Evolutionary conservation across 2,329 filamentous ascomycete species (phyloP).

Genomic region (Fusarium armeniacum): DNA sequence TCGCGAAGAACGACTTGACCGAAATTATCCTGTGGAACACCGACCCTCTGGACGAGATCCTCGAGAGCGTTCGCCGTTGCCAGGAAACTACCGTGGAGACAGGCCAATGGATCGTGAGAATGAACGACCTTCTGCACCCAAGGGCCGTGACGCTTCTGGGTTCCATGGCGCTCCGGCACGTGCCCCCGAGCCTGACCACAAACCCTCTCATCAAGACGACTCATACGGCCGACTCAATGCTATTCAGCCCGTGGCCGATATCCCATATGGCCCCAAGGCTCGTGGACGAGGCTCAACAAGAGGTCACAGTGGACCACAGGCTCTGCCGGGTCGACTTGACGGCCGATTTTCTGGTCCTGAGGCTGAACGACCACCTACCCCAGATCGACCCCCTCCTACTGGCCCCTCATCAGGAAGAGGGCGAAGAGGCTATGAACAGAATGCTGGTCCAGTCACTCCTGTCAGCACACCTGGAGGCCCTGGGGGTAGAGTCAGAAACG

Average conservation of each 20-base stretch:
- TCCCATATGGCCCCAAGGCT: slow-evolving; percentile 70
- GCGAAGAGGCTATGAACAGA: slow-evolving; percentile 61
- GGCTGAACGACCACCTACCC: slow-evolving; percentile 59
- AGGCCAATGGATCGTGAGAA: slow-evolving; percentile 58
- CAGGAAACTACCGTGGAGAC: slow-evolving; percentile 53
- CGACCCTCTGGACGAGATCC: slow-evolving; percentile 52
- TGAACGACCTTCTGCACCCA: slow-evolving; percentile 53
- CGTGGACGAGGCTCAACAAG: slow-evolving; percentile 62
- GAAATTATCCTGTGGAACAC: slow-evolving; percentile 57
- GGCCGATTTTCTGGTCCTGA: slow-evolving; percentile 58
- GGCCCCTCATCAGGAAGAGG: slow-evolving; percentile 66
- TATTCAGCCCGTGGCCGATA: slow-evolving; percentile 61
- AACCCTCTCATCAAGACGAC: slow-evolving; percentile 68
- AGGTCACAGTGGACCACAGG: slow-evolving; percentile 54
- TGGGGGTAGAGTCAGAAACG: slow-evolving; percentile 61
- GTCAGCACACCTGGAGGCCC: slow-evolving; percentile 47
- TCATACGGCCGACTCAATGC: slow-evolving; percentile 74
- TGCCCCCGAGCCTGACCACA: slow-evolving; percentile 65
- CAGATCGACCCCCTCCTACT: slow-evolving; percentile 67
- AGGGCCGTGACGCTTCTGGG: slow-evolving; percentile 57
- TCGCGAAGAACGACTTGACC: slow-evolving; percentile 64
- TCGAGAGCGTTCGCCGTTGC: slow-evolving; percentile 53
- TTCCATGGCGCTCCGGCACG: slow-evolving; percentile 56
- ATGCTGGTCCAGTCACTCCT: slow-evolving; percentile 50
- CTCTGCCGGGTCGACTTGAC: slow-evolving; percentile 51